Percentiles rank a stretch among this genome's conserved stretches.
These are phyloP conservation scores for Sideroxylon spinosum DNA, from an alignment of 179 eudicot genomes.

Conservation along the genomic window DNA sequence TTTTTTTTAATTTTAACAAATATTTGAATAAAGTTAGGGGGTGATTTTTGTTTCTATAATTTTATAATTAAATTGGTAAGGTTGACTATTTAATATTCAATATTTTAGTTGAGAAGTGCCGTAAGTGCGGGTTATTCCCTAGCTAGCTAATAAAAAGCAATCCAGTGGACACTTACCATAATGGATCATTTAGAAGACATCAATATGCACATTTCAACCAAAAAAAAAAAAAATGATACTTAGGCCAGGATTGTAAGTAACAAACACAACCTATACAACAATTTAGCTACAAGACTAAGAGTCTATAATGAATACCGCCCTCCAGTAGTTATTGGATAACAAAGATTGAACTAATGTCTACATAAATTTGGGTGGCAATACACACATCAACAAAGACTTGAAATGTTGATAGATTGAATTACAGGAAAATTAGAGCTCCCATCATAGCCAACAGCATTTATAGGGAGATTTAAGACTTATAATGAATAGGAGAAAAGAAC, in stretches of 20 bases:
- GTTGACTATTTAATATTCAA: too few relatives aligned
- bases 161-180: not conserved
- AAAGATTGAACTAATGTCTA: slow-evolving; percentile 81
- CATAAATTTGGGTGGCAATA: slow-evolving; percentile 75
- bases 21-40: too few relatives aligned
- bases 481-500: slow-evolving; percentile 1
- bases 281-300: not conserved
- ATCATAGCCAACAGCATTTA: not conserved
- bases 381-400: slow-evolving; percentile 93
- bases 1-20: too few relatives aligned
- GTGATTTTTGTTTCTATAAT: too few relatives aligned
- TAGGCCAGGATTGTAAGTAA: not conserved
- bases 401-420: slow-evolving; percentile 6
- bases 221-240: not conserved
- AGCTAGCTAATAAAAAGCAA: too few relatives aligned
- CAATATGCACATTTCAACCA: not conserved
- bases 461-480: not conserved
- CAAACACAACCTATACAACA: not conserved
- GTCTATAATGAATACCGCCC: slow-evolving; percentile 53
- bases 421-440: not conserved
- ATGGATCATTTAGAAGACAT: not conserved
- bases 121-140: too few relatives aligned
- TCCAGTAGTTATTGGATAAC: slow-evolving; percentile 89
- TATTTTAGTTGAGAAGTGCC: too few relatives aligned
- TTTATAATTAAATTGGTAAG: too few relatives aligned